Evolutionary conservation across 2,329 filamentous ascomycete genomes (phyloP), one percentile per base, ranked within the genome.

Genomic region (Sporothrix brasiliensis): DNA sequence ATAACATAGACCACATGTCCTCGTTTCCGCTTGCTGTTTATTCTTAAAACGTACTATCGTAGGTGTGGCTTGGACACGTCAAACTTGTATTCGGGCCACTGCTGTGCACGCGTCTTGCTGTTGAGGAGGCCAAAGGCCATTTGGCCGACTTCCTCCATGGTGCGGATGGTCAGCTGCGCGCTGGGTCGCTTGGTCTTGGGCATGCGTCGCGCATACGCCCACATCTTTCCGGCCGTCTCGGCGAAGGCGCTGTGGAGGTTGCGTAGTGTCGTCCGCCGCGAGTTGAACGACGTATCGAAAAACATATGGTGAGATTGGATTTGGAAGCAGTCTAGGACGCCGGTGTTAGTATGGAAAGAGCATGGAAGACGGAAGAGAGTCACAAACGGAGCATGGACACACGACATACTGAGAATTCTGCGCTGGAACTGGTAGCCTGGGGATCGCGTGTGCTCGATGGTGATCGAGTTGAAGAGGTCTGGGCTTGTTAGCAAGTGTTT

Each of bases 221-320:
- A 88, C 82, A 87, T 87, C 81, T 94, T 96, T 81, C 88, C 88
- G 10, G 92, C 93, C 7, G 91, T 89, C 78, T 96, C 92, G 21
- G 83, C 76, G 75, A 97, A 94, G 44, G 88, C 89, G n/a, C 85
- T 84, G 76, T 90, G 87, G 3, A 97, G 81, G 75, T 95, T 97
- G n/a, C 81, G 79, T 4, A 94, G 82, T 14, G 95, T 91, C 0
- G 89, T 92, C 4, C 78, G 74, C 9, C 86, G 77, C 3, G 88
- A 87, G 80, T 98, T 98, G 82, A 94, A 89, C 3, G 84, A 80
- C 4, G 91, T 92, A 78, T 96, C 93, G 75, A 92, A 90, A 78
- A 93, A 91, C 89, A 96, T 94, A 66, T 88, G 83, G 75, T 95
- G 91, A 67, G 93, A 89, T 77, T 97, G 92, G 68, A 95, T 88